These are phyloP conservation scores for Mycena belliarum DNA, from an alignment of 768 basidiomycete species.

Conservation along the genomic window DNA sequence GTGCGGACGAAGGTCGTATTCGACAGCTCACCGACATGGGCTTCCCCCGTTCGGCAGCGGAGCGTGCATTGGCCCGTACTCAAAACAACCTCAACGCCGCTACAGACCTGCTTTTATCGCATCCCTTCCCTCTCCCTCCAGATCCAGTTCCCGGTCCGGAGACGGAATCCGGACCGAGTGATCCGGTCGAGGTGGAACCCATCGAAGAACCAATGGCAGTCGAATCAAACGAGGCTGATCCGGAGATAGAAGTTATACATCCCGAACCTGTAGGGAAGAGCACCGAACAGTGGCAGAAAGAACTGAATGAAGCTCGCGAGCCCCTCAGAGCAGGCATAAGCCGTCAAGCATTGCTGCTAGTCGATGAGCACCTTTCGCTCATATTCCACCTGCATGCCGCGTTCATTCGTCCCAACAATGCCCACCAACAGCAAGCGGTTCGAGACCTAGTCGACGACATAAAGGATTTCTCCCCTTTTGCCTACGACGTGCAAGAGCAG, in stretches of 20 bases:
- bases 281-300: conserved; percentile 63
- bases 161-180: conserved; percentile 12
- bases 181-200: conserved; percentile 1
- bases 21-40: conserved; percentile 94
- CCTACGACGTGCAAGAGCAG: conserved; percentile 72
- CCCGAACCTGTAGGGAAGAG: conserved; percentile 40
- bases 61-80: conserved; percentile 78
- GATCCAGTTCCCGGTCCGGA: conserved; percentile 54
- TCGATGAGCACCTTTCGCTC: conserved; percentile 85
- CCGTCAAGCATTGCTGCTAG: conserved; percentile 69
- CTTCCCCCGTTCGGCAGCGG: conserved; percentile 86
- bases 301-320: conserved; percentile 67
- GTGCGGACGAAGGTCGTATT: conserved; percentile 76
- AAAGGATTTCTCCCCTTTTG: conserved; percentile 61
- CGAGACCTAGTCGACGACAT: conserved; percentile 78
- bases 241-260: conserved; percentile 1
- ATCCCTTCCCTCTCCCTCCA: conserved; percentile 76
- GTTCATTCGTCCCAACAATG: conserved; percentile 65
- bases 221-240: neutral
- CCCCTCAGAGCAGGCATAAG: conserved; percentile 66
- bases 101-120: conserved; percentile 80
- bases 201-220: conserved; percentile 11
- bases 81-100: conserved; percentile 90
- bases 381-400: conserved; percentile 87
- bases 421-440: conserved; percentile 66